A percentile compares a stretch with the other conserved stretches of the same genome.
These are phyloP conservation scores for Krasilnikovozyma curviuscula DNA, from an alignment of 768 basidiomycete species.

Conservation along the genomic window DNA sequence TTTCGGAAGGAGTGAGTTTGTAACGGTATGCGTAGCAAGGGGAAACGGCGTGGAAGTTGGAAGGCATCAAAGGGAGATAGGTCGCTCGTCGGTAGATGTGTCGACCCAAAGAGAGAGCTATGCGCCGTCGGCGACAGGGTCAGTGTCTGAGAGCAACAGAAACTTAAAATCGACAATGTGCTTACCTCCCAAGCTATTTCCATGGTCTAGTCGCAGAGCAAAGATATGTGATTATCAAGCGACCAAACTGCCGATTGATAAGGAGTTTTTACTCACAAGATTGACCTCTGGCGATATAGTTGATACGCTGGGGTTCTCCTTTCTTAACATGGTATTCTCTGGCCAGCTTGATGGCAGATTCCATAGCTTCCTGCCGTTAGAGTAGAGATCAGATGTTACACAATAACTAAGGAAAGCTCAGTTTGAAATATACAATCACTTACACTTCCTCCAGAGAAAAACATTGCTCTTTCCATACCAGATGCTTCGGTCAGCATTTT, in stretches of 20 bases:
- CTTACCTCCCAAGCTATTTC: slow-evolving; percentile 61
- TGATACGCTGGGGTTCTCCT: too few species aligned
- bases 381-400: too few species aligned
- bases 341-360: slow-evolving; percentile 60
- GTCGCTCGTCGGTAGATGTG: slow-evolving; percentile 31
- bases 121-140: too few species aligned
- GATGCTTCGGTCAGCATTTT: slow-evolving; percentile 43
- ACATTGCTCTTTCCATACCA: slow-evolving; percentile 51
- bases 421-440: too few species aligned
- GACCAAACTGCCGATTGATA: too few species aligned
- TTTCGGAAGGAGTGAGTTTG: slow-evolving; percentile 47
- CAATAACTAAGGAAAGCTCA: too few species aligned
- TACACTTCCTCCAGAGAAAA: slow-evolving; percentile 58
- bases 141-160: too few species aligned
- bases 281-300: slow-evolving; percentile 58
- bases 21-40: slow-evolving; percentile 72
- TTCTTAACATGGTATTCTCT: slow-evolving; percentile 40
- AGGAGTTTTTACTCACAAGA: too few species aligned
- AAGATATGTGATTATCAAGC: too few species aligned
- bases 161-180: too few species aligned
- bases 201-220: too few species aligned
- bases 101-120: slow-evolving; percentile 46
- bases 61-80: slow-evolving; percentile 19
- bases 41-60: slow-evolving; percentile 47
- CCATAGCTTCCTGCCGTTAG: slow-evolving; percentile 92